These are phyloP conservation scores for Cyclaneusma minus DNA, from an alignment of 2,329 filamentous ascomycete species.

Conservation along the genomic window DNA sequence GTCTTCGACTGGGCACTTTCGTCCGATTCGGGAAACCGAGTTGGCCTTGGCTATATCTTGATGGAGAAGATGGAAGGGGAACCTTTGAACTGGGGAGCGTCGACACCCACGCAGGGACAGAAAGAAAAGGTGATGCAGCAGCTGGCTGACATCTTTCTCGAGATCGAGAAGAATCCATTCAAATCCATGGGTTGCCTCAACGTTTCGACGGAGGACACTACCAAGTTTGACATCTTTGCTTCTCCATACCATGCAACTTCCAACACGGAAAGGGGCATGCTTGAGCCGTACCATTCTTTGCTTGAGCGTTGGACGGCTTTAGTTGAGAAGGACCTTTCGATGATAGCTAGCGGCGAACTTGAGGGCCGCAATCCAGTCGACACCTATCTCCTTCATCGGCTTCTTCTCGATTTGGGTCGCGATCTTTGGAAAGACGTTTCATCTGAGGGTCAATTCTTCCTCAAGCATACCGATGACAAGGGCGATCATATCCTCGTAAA, in stretches of 20 bases:
- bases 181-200: too few relatives aligned
- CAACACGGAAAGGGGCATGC: too few relatives aligned
- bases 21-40: conserved; percentile 15
- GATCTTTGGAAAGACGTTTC: conserved; percentile 8
- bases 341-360: too few relatives aligned
- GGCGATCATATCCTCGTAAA: conserved; percentile 32
- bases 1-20: conserved; percentile 20
- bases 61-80: conserved; percentile 24
- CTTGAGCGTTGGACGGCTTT: too few relatives aligned
- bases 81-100: conserved; percentile 19
- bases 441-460: conserved; percentile 21
- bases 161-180: conserved; percentile 19
- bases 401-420: conserved; percentile 23
- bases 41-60: conserved; percentile 24
- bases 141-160: conserved; percentile 17
- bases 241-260: too few relatives aligned
- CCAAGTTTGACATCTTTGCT: too few relatives aligned
- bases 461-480: conserved; percentile 33
- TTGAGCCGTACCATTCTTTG: too few relatives aligned
- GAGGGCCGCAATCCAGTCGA: too few relatives aligned
- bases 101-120: conserved; percentile 10
- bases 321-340: too few relatives aligned
- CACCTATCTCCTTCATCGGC: conserved; percentile 25
- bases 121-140: conserved; percentile 18
- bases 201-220: too few relatives aligned